phyloP scores from a whole-genome alignment of 75 land plant genomes.

The Sequoiadendron giganteum region DNA sequence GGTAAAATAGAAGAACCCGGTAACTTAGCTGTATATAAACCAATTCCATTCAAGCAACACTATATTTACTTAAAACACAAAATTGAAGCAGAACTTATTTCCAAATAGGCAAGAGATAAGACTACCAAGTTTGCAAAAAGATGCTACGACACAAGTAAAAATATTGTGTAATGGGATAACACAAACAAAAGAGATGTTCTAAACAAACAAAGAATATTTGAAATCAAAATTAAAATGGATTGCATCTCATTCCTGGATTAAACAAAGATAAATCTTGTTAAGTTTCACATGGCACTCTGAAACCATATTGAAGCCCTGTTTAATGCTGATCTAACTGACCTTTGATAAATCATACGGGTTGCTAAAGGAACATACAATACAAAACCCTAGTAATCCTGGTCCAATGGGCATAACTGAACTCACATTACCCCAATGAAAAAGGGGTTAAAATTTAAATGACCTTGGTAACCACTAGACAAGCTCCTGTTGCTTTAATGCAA shows the following conservation, averaged over 20 bases:
- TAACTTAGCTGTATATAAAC: too few species aligned
- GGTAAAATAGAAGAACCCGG: too few species aligned
- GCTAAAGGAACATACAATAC: too few species aligned
- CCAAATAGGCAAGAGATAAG: not conserved
- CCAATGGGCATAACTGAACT: too few species aligned
- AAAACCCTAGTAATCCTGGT: too few species aligned
- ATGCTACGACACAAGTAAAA: not conserved
- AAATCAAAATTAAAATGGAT: conserved; percentile 1
- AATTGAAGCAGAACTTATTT: not conserved
- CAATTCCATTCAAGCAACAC: not conserved
- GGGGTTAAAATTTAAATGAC: too few species aligned
- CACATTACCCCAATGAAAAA: too few species aligned
- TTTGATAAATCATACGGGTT: too few species aligned
- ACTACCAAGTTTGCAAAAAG: not conserved
- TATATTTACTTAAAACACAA: not conserved
- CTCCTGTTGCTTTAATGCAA: too few species aligned
- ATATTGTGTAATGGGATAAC: not conserved
- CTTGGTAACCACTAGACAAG: too few species aligned
- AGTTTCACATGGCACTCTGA: not conserved
- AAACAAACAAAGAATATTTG: not conserved
- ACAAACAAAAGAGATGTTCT: not conserved
- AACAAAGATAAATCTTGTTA: not conserved
- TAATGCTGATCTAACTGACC: not conserved
- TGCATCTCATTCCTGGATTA: not conserved
- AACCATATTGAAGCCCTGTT: not conserved